Evolutionary conservation across 2,329 filamentous ascomycete genomes (phyloP).

Genomic region (Cercospora beticola): DNA sequence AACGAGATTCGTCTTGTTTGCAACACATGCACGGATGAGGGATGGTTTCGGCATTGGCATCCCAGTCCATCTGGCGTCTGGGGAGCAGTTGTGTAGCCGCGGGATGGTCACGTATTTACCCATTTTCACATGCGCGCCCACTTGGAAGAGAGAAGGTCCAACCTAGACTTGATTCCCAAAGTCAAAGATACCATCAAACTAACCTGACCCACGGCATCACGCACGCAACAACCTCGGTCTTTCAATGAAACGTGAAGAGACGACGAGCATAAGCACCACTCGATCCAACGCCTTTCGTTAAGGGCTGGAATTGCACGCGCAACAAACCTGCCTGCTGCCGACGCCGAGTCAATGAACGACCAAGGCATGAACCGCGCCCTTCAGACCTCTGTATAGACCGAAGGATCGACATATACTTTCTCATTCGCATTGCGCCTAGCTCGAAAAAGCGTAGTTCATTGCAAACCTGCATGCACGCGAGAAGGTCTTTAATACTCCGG

Average conservation of each 20-base stretch:
- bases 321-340: not conserved
- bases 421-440: slow-evolving; percentile 7
- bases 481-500: not conserved
- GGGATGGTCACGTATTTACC: not conserved
- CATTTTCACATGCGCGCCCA: not conserved
- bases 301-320: not conserved
- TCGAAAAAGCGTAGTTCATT: slow-evolving; percentile 1
- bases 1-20: not conserved
- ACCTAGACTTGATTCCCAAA: not conserved
- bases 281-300: not conserved
- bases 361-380: not conserved
- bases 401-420: slow-evolving; percentile 13
- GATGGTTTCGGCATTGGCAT: not conserved
- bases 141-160: not conserved
- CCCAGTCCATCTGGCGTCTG: not conserved
- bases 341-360: not conserved
- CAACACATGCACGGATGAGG: not conserved
- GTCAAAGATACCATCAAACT: not conserved
- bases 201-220: not conserved
- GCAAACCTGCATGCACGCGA: slow-evolving; percentile 1
- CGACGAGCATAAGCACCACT: not conserved
- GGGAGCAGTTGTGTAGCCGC: not conserved
- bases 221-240: not conserved
- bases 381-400: not conserved
- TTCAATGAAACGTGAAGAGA: not conserved